Conservation (phyloP, 2,329 filamentous ascomycete species). For the Hymenoscyphus fraxineus region DNA sequence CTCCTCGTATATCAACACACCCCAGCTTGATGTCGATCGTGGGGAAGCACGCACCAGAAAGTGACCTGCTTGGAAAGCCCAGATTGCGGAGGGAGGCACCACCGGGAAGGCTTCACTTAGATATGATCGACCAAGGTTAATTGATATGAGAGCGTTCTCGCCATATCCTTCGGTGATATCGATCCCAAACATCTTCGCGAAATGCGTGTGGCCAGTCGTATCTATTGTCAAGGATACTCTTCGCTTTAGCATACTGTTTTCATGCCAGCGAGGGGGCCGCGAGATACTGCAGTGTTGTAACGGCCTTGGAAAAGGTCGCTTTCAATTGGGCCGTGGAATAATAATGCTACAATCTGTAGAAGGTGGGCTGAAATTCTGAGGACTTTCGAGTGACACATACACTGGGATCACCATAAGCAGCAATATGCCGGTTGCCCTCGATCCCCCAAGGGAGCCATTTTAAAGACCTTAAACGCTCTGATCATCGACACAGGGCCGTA, state of each 20-base stretch:
- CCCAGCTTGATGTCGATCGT: not conserved
- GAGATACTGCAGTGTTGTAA: not conserved
- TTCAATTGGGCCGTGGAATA: not conserved
- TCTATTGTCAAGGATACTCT: constrained; percentile 5
- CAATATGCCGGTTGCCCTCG: constrained; percentile 1
- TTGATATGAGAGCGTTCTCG: constrained; percentile 7
- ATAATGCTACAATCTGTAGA: not conserved
- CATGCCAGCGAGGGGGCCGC: not conserved
- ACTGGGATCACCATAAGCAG: not conserved
- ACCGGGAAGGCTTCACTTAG: not conserved
- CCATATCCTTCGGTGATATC: constrained; percentile 10
- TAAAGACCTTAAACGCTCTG: not conserved
- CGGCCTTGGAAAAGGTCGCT: not conserved
- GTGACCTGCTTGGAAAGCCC: not conserved
- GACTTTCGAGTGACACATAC: constrained; percentile 4
- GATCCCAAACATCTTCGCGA: constrained; percentile 5
- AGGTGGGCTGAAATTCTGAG: not conserved
- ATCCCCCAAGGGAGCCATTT: constrained; percentile 3
- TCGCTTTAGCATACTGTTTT: constrained; percentile 5
- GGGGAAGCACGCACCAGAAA: not conserved
- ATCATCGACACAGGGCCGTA: not conserved
- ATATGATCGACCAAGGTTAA: not conserved
- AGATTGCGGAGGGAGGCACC: not conserved
- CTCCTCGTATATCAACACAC: not conserved
- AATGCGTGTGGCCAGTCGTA: constrained; percentile 8